These are phyloP conservation scores for Globisporangium barbulae DNA, from an alignment of 352 stramenopile genomes.

Conservation along the genomic window DNA sequence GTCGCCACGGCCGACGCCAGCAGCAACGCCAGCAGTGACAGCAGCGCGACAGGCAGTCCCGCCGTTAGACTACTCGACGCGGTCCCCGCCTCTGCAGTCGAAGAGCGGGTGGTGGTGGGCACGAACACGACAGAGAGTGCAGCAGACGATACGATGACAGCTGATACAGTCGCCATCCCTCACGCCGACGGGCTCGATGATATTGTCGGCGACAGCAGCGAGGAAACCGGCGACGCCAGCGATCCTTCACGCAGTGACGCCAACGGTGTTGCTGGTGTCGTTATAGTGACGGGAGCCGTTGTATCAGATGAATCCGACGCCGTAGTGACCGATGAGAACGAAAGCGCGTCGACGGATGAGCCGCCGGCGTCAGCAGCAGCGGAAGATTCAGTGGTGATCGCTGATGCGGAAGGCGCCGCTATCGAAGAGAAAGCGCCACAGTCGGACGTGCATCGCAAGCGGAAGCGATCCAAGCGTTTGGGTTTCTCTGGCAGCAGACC, in stretches of 20 bases:
- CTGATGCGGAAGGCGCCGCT: neutral
- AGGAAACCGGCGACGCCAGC: neutral
- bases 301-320: slow-evolving; percentile 13
- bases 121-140: neutral
- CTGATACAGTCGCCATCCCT: neutral
- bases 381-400: neutral
- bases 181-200: neutral
- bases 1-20: neutral
- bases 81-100: neutral
- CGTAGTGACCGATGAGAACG: slow-evolving; percentile 8
- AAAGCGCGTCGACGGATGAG: slow-evolving; percentile 8
- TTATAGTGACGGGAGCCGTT: neutral
- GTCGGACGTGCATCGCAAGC: slow-evolving; percentile 20
- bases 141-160: neutral
- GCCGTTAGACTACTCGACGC: neutral
- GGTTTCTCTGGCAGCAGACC: slow-evolving; percentile 25
- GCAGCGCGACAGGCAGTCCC: slow-evolving; percentile 3
- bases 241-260: neutral
- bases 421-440: slow-evolving; percentile 4
- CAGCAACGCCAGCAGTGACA: neutral
- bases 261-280: neutral
- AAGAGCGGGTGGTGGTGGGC: neutral
- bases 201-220: neutral
- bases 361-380: neutral
- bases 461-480: slow-evolving; percentile 47